Conservation (phyloP, 495 filamentous ascomycete genomes). For the Recurvomyces mirabilis region DNA sequence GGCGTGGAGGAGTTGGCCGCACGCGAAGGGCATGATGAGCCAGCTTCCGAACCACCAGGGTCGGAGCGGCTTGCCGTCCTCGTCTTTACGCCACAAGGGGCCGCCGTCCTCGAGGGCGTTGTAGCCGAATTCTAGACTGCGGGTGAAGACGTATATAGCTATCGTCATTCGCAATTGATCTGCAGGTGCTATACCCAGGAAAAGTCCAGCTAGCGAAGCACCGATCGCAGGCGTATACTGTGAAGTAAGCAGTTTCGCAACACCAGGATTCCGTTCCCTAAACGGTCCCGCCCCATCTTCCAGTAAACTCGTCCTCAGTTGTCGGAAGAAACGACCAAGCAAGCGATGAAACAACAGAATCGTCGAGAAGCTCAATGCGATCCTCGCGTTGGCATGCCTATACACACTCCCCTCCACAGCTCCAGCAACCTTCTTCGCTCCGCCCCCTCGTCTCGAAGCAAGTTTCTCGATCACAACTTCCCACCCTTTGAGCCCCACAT, state of each 20-base stretch:
- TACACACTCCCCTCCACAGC: background rate
- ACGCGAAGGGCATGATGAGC: slow-evolving; percentile 86
- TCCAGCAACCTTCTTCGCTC: no score
- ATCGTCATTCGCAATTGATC: slow-evolving; percentile 68
- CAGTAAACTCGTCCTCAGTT: slow-evolving; percentile 66
- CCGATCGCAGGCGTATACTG: slow-evolving; percentile 76
- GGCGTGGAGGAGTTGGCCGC: slow-evolving; percentile 81
- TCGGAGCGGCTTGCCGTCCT: slow-evolving; percentile 17
- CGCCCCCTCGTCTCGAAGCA: slow-evolving; percentile 25
- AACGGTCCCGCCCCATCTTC: slow-evolving; percentile 60
- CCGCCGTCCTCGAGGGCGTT: slow-evolving; percentile 73
- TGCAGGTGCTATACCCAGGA: slow-evolving; percentile 65
- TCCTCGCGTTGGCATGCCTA: slow-evolving; percentile 4
- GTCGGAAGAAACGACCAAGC: slow-evolving; percentile 78
- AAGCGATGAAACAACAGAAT: slow-evolving; percentile 80
- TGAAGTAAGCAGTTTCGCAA: slow-evolving; percentile 64
- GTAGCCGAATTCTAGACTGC: slow-evolving; percentile 76
- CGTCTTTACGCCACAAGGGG: slow-evolving; percentile 47
- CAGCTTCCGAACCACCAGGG: slow-evolving; percentile 92
- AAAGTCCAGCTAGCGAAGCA: slow-evolving; percentile 72
- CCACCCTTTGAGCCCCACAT: slow-evolving; percentile 57
- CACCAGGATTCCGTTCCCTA: slow-evolving; percentile 66
- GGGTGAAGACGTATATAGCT: slow-evolving; percentile 65
- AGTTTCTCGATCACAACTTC: slow-evolving; percentile 39
- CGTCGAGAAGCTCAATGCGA: slow-evolving; percentile 69